phyloP scores from a whole-genome alignment of 495 filamentous ascomycete species.

The Xylaria sp. region DNA sequence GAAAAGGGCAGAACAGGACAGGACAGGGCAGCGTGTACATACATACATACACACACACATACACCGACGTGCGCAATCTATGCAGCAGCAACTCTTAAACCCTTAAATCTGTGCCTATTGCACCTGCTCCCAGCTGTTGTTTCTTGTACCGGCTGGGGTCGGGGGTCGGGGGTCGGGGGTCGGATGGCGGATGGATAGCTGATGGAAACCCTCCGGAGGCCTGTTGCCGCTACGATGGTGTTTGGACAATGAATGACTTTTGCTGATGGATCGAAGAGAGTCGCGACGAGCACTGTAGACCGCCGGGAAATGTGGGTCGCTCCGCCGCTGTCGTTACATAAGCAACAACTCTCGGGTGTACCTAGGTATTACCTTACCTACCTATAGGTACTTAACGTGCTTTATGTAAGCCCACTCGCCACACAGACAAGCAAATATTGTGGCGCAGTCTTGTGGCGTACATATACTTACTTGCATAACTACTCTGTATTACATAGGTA shows the following conservation, averaged over 20 bases:
- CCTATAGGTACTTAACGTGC: neutral
- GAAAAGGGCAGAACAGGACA: neutral
- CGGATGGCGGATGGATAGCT: neutral
- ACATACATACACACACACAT: neutral
- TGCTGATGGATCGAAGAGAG: slow-evolving; percentile 17
- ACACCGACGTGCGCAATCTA: slow-evolving; percentile 17
- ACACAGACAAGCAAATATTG: neutral
- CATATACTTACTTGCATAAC: no score
- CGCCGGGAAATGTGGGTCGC: neutral
- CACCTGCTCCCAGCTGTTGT: neutral
- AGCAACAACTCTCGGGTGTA: neutral
- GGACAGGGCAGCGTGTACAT: neutral
- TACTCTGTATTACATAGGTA: no score
- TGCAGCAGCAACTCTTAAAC: slow-evolving; percentile 11
- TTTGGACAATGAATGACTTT: slow-evolving; percentile 11
- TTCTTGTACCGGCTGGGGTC: no score
- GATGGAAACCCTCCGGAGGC: neutral
- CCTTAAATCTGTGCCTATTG: neutral
- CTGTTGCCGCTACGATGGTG: slow-evolving; percentile 12
- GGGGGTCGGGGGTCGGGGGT: no score
- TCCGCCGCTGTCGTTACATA: neutral
- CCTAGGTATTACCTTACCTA: no score
- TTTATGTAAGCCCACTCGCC: neutral
- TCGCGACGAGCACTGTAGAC: neutral
- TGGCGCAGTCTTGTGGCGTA: neutral